Percentiles rank a stretch among this genome's conserved stretches.
These are phyloP conservation scores for Aspergillus texensis DNA, from an alignment of 2,329 filamentous ascomycete species.

Conservation along the genomic window DNA sequence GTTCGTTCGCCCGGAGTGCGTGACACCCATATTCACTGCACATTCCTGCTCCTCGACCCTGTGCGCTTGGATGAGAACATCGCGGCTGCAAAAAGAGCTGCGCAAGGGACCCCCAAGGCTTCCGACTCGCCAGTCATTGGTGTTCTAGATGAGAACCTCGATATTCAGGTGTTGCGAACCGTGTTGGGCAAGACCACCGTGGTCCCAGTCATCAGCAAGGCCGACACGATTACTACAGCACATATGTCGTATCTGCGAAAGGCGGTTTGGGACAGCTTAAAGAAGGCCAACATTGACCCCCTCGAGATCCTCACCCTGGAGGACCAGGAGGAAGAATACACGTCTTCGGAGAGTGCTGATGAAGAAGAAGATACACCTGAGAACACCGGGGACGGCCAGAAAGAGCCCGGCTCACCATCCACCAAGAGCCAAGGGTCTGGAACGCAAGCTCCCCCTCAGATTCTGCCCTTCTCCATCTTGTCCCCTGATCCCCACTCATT, in stretches of 20 bases:
- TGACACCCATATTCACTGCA: conserved; percentile 96
- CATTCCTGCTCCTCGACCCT: conserved; percentile 89
- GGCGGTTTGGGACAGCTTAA: conserved; percentile 84
- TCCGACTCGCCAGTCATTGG: conserved; percentile 55
- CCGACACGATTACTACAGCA: conserved; percentile 91
- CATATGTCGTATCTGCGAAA: conserved; percentile 94
- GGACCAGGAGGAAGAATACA: conserved; percentile 68
- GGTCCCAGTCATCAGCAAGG: conserved; percentile 93
- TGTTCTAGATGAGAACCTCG: conserved; percentile 82
- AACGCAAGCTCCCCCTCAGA: conserved; percentile 55
- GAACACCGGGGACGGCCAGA: conserved; percentile 29
- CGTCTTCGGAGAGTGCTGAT: conserved; percentile 51
- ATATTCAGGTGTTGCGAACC: conserved; percentile 84
- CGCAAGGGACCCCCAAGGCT: conserved; percentile 56
- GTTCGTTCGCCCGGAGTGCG: conserved; percentile 87
- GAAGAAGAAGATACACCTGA: conserved; percentile 37
- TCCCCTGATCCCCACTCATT: conserved; percentile 81
- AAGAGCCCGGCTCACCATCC: conserved; percentile 20
- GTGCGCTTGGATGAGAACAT: conserved; percentile 82
- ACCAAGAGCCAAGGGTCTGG: conserved; percentile 37
- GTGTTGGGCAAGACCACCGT: conserved; percentile 93
- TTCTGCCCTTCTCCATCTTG: conserved; percentile 87
- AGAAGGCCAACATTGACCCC: conserved; percentile 82
- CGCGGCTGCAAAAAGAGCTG: conserved; percentile 62
- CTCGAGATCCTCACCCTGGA: conserved; percentile 83